Evolutionary conservation across 345 rosid genomes (phyloP).

Genomic region (Kandelia obovata): DNA sequence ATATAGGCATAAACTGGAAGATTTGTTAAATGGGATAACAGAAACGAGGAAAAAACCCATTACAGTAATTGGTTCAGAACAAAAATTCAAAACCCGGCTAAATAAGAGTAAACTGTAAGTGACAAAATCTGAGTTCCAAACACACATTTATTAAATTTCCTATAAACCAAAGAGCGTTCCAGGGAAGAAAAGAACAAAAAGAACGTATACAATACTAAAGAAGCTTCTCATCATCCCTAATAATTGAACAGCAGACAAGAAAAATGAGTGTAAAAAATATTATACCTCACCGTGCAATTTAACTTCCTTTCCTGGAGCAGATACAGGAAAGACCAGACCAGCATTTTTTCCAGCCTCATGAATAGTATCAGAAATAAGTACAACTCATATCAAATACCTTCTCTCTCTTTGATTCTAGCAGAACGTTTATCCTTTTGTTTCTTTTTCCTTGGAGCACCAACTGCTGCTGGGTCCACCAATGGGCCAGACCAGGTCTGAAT

Average conservation of each 20-base stretch:
- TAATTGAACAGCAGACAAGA: slow-evolving; percentile 19
- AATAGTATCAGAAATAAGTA: slow-evolving; percentile 21
- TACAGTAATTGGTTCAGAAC: not conserved
- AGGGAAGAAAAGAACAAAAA: slow-evolving; percentile 16
- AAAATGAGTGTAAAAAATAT: slow-evolving; percentile 32
- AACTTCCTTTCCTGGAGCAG: slow-evolving; percentile 29
- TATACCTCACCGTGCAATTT: slow-evolving; percentile 41
- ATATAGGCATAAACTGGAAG: not conserved
- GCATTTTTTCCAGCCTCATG: slow-evolving; percentile 29
- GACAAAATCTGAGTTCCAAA: slow-evolving; percentile 12
- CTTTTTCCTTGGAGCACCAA: slow-evolving; percentile 24
- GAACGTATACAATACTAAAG: slow-evolving; percentile 36
- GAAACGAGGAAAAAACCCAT: not conserved
- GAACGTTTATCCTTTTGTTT: slow-evolving; percentile 37
- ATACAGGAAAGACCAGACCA: slow-evolving; percentile 25
- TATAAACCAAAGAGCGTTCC: slow-evolving; percentile 22
- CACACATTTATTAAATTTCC: slow-evolving; percentile 27
- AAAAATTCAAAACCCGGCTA: not conserved
- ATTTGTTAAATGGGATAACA: not conserved
- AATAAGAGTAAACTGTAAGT: slow-evolving; percentile 11
- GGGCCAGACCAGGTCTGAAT: slow-evolving; percentile 38
- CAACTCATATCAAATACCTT: slow-evolving; percentile 22
- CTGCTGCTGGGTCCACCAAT: slow-evolving; percentile 24
- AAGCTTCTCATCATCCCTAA: slow-evolving; percentile 31
- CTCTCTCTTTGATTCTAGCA: slow-evolving; percentile 31